These are phyloP conservation scores for Metschnikowia peoriensis DNA, from an alignment of 805 yeast species.

Conservation along the genomic window DNA sequence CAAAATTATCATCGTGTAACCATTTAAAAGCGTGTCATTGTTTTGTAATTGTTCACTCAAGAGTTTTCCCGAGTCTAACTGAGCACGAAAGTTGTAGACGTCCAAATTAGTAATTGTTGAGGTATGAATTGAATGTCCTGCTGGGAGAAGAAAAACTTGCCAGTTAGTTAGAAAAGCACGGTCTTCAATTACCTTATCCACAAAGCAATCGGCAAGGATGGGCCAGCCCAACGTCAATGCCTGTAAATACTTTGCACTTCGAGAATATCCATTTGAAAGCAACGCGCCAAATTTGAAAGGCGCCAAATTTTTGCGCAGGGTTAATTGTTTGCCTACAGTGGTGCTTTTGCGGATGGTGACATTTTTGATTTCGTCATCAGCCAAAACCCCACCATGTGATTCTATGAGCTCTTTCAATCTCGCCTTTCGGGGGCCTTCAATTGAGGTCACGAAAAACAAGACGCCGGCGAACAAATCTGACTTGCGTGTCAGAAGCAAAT, in stretches of 20 bases:
- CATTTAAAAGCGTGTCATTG: constrained; percentile 35
- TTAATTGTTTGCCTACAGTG: constrained; percentile 4
- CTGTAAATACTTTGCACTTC: constrained; percentile 77
- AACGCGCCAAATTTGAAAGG: constrained; percentile 56
- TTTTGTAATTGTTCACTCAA: constrained; percentile 43
- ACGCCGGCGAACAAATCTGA: constrained; percentile 14
- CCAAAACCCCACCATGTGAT: constrained; percentile 40
- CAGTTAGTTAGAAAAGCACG: constrained; percentile 35
- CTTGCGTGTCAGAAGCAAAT: background rate
- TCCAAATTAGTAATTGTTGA: constrained; percentile 49
- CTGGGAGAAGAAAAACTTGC: constrained; percentile 60
- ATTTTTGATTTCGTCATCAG: constrained; percentile 36
- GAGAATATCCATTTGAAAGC: constrained; percentile 52
- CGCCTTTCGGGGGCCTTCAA: constrained; percentile 32
- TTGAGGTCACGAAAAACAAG: constrained; percentile 37
- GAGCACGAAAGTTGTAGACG: constrained; percentile 41
- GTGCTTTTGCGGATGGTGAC: constrained; percentile 20
- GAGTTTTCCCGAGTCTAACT: constrained; percentile 27
- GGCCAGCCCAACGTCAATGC: constrained; percentile 87
- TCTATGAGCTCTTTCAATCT: constrained; percentile 35
- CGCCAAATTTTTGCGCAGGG: constrained; percentile 5
- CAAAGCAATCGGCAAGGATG: constrained; percentile 56
- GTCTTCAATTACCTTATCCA: constrained; percentile 47
- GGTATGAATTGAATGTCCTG: constrained; percentile 61
- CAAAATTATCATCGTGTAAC: constrained; percentile 36